Evolutionary conservation across 2,329 filamentous ascomycete genomes (phyloP).

Genomic region (Diplodia seriata): DNA sequence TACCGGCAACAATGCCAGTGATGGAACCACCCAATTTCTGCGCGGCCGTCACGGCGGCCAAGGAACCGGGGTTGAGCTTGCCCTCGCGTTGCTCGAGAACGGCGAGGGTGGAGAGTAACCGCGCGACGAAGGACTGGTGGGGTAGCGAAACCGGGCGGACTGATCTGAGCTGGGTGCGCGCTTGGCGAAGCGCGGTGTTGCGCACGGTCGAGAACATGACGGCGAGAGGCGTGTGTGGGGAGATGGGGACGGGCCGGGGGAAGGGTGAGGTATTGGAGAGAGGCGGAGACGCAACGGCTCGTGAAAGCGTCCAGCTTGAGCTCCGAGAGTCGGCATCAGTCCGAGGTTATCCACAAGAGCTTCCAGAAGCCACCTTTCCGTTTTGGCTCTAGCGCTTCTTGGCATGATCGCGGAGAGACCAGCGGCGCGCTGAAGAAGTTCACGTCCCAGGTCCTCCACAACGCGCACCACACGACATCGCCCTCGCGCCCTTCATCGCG

Average conservation of each 20-base stretch:
- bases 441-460: slow-evolving; percentile 31
- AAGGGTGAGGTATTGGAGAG: slow-evolving; percentile 3
- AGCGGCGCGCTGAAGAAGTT: slow-evolving; percentile 33
- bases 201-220: slow-evolving; percentile 48
- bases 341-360: slow-evolving; percentile 33
- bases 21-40: slow-evolving; percentile 84
- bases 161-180: slow-evolving; percentile 54
- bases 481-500: slow-evolving; percentile 23
- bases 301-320: slow-evolving; percentile 22
- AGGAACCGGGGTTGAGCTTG: slow-evolving; percentile 79
- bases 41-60: slow-evolving; percentile 85
- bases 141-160: slow-evolving; percentile 45
- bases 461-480: slow-evolving; percentile 32
- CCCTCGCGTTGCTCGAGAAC: slow-evolving; percentile 93
- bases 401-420: slow-evolving; percentile 27
- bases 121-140: slow-evolving; percentile 64
- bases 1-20: slow-evolving; percentile 86
- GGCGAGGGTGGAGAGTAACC: slow-evolving; percentile 85
- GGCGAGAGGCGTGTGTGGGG: slow-evolving; percentile 11
- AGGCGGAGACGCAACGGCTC: slow-evolving; percentile 5
- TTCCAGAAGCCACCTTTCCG: slow-evolving; percentile 26
- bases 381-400: slow-evolving; percentile 4
- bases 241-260: slow-evolving; percentile 12
- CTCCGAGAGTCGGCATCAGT: slow-evolving; percentile 32
- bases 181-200: slow-evolving; percentile 46